phyloP scores from a whole-genome alignment of 2,329 filamentous ascomycete species.

The Epichloe glyceriae region DNA sequence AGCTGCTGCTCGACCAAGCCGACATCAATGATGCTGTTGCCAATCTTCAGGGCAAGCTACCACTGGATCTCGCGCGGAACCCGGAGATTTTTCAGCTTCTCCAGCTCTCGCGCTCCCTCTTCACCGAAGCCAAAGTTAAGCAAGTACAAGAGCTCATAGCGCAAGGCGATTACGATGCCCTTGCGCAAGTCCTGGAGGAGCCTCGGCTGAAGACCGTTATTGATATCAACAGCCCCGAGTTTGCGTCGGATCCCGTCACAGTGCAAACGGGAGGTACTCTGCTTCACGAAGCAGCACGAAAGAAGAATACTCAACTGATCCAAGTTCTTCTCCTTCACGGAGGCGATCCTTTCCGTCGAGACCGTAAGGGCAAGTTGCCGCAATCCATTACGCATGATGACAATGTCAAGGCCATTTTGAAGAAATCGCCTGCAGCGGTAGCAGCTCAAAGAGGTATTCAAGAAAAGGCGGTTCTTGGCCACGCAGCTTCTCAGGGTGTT shows the following conservation, averaged over 20 bases:
- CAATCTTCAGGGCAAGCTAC: constrained; percentile 73
- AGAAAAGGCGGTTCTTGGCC: constrained; percentile 88
- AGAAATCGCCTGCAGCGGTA: constrained; percentile 86
- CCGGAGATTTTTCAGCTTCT: constrained; percentile 94
- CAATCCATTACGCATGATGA: constrained; percentile 97
- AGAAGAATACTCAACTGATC: constrained; percentile 75
- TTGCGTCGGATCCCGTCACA: constrained; percentile 68
- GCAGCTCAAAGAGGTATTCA: constrained; percentile 92
- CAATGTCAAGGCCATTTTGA: constrained; percentile 72
- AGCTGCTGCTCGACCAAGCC: constrained; percentile 67
- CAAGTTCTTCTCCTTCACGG: constrained; percentile 86
- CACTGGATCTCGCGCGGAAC: constrained; percentile 78
- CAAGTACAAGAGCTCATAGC: constrained; percentile 71
- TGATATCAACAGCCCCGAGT: constrained; percentile 84
- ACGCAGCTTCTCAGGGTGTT: constrained; percentile 44
- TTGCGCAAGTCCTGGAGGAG: constrained; percentile 75
- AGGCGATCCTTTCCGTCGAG: constrained; percentile 87
- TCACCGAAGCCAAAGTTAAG: constrained; percentile 73
- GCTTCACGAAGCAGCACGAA: constrained; percentile 83
- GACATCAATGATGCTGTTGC: constrained; percentile 78
- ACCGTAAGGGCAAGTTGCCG: constrained; percentile 88
- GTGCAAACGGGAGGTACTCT: constrained; percentile 78
- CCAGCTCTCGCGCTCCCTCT: constrained; percentile 79
- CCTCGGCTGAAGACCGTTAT: constrained; percentile 72
- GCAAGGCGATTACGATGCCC: constrained; percentile 57